Conservation (phyloP, 2,329 filamentous ascomycete genomes). For the Cordyceps javanica region DNA sequence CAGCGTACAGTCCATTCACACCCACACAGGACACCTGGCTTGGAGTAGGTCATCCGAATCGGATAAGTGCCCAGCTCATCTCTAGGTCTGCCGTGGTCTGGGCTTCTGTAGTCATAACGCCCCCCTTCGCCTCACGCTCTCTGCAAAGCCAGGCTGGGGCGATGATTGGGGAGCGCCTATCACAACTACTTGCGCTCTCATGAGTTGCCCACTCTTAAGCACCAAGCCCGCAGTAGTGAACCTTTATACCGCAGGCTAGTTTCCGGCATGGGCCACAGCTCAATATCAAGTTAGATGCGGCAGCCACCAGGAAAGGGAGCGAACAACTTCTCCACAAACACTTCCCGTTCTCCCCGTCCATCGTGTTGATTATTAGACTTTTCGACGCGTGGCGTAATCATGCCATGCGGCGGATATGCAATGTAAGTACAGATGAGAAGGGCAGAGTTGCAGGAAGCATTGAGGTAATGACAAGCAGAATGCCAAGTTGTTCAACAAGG, state of each 20-base stretch:
- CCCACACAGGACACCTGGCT: neutral
- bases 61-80: neutral
- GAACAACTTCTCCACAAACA: no score
- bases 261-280: no score
- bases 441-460: neutral
- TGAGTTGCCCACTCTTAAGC: no score
- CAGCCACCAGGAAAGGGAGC: no score
- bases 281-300: no score
- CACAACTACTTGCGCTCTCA: neutral
- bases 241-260: no score
- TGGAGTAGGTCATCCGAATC: neutral
- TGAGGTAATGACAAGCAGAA: neutral
- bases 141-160: conserved; percentile 1
- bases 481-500: neutral
- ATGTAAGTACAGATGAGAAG: neutral
- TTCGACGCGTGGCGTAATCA: neutral
- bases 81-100: neutral
- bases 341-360: neutral
- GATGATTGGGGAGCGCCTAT: neutral
- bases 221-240: no score
- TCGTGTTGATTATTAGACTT: neutral
- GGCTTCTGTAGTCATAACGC: neutral
- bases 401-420: neutral
- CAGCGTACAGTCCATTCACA: neutral
- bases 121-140: neutral